phyloP scores from a whole-genome alignment of 169 alveolate genomes.

The Cryptosporidium canis region DNA sequence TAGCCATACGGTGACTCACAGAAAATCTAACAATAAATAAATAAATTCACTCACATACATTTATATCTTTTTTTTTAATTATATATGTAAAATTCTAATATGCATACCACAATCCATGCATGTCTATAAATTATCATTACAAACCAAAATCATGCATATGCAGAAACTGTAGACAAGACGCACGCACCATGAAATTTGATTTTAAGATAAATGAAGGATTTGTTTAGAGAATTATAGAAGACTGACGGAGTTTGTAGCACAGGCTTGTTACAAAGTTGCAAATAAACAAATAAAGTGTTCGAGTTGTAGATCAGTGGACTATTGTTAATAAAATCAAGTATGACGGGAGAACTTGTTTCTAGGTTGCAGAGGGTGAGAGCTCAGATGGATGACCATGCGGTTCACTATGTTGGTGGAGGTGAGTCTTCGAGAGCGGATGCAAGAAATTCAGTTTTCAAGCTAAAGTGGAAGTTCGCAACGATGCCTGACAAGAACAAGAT shows the following conservation, averaged over 20 bases:
- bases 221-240: not conserved
- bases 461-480: slow-evolving; percentile 74
- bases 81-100: not conserved
- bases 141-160: not conserved
- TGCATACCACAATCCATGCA: not conserved
- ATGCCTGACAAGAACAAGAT: slow-evolving; percentile 76
- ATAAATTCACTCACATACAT: too few relatives aligned
- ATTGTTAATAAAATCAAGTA: not conserved
- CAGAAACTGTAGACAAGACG: slow-evolving; percentile 6
- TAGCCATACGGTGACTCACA: too few relatives aligned
- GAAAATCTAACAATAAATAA: too few relatives aligned
- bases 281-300: not conserved
- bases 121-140: not conserved
- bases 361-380: slow-evolving; percentile 74
- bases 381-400: slow-evolving; percentile 76
- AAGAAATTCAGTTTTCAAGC: slow-evolving; percentile 77
- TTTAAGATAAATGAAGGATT: not conserved
- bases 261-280: not conserved
- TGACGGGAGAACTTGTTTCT: slow-evolving; percentile 74
- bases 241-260: not conserved
- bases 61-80: not conserved
- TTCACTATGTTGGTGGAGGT: slow-evolving; percentile 79
- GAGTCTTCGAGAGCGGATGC: slow-evolving; percentile 78
- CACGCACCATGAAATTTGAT: not conserved
- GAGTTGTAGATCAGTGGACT: not conserved